Evolutionary conservation across 768 basidiomycete genomes (phyloP), one percentile per base, ranked within the genome.

Genomic region (Boletus sp.): DNA sequence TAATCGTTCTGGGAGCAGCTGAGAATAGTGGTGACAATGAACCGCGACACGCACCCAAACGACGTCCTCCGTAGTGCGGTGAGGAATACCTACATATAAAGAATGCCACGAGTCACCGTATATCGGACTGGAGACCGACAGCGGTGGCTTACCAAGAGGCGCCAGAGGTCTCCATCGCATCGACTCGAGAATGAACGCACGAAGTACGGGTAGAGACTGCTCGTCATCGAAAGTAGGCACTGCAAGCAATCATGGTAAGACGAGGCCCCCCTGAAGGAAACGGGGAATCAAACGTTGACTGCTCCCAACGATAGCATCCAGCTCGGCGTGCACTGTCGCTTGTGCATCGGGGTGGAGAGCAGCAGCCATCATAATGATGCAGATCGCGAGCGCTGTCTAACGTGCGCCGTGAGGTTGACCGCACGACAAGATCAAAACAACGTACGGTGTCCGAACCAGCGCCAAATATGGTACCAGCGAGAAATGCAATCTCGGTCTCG

Each of bases 391-490:
- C 0, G 81, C 78, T 1, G 80, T 83, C 53, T 74, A 25, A 27
- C 21, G 3, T 33, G 14, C 5, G 5, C n/a, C 5, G 6, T 53
- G 23, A 54, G 37, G 8, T 29, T 34, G 1, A 34, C 1, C 1
- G 4, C 13, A 15, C 11, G n/a, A 21, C 35, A 15, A n/a, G 27
- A 35, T 46, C 29, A 33, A 4, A 32, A 35, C 6, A 10, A 30
- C 65, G 3, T 50, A 72, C 73, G 7, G 83, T 83, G 56, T 83
- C 81, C 1, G 77, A 75, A 1, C 82, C 82, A 27, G 81, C 83
- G 37, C 82, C 76, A 59, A 83, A 83, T 71, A 83, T 75, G 29
- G 74, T 74, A 0, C 83, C 83, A 2, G 79, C 80, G 17, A 85
- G 75, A 61, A 83, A 85, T 0, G 82, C 77, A 3, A 75, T 74